Base-by-base conservation (phyloP, 768 basidiomycete species). In the Ephemerocybe angulata region DNA sequence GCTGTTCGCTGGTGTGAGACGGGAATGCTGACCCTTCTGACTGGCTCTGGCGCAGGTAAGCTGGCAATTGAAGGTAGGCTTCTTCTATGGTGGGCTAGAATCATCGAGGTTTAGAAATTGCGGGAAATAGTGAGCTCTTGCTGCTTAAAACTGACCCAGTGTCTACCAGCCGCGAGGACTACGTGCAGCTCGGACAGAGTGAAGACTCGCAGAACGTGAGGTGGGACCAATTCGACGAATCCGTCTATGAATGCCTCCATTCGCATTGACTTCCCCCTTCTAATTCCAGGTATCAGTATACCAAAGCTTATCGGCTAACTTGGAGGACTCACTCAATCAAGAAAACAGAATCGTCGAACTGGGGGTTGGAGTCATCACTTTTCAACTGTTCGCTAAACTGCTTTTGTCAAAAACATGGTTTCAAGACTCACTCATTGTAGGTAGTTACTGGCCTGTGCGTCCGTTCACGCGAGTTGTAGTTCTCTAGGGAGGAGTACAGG, bases 201-300 rank as follows among this genome's bases (percentile, higher is more conserved):
- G 30, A 50, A 50, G 6, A 35, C 48, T 21, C 31, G 48, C 4
- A 50, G 48, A 22, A 50, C 5, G 6, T 33, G 7, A 12, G 48
- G 48, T 22, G 48, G 48, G 4, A 50, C 31, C 6, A 50, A 31
- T 19, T 50, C 48, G 5, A 50, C 29, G 21, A 50, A 50, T n/a
- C 30, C 48, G 19, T 50, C 30, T 31, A 50, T 50, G 17, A 50
- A 50, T 11, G 48, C 48, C 21, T 50, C 48, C 29, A 30, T 50
- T 35, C 48, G 29, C 29, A 50, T 13, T 33, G 48, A 30, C 48
- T 35, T 50, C 12, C 30, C 48, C 11, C 35, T n/a, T 10, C 48
- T 50, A 19, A 13, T 31, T 17, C 19, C 11, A 15, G 24, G 21
- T 10, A 22, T 31, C 19, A 50, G 31, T 35, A 28, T 25, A 17